phyloP scores from a whole-genome alignment of 805 yeast species.

The Saccharomycopsis capsularis region DNA sequence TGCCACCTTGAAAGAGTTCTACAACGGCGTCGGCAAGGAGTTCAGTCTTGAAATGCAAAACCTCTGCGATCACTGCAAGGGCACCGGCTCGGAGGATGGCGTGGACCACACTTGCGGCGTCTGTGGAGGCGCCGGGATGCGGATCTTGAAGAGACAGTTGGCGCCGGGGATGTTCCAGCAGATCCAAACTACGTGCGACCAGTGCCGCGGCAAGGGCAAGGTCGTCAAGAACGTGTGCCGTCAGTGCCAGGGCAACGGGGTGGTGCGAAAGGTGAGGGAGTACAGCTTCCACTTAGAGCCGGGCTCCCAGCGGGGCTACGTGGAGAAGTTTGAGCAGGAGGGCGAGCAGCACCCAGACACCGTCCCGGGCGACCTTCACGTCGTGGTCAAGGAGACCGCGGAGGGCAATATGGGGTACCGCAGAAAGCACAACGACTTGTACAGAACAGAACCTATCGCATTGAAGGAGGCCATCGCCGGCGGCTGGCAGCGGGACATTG shows the following conservation, averaged over 20 bases:
- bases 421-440: constrained; percentile 66
- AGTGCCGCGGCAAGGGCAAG: constrained; percentile 74
- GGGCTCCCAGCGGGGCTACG: constrained; percentile 60
- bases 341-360: constrained; percentile 81
- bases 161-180: constrained; percentile 91
- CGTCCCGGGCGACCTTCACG: constrained; percentile 70
- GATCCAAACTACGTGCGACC: constrained; percentile 70
- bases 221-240: constrained; percentile 57
- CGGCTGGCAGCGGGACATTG: constrained; percentile 68
- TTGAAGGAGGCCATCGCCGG: constrained; percentile 69
- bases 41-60: constrained; percentile 64
- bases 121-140: constrained; percentile 74
- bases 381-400: constrained; percentile 51
- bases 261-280: constrained; percentile 45
- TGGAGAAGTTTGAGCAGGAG: constrained; percentile 59
- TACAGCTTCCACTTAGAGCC: constrained; percentile 59
- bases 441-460: constrained; percentile 72
- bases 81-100: constrained; percentile 82
- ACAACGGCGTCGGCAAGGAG: constrained; percentile 56
- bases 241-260: constrained; percentile 65
- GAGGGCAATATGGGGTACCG: constrained; percentile 73
- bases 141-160: constrained; percentile 59
- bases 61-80: constrained; percentile 70
- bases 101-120: constrained; percentile 52
- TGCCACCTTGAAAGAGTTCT: constrained; percentile 59